Evolutionary conservation across 257 asterid species (phyloP).

Genomic region (Ligustrum vulgare): DNA sequence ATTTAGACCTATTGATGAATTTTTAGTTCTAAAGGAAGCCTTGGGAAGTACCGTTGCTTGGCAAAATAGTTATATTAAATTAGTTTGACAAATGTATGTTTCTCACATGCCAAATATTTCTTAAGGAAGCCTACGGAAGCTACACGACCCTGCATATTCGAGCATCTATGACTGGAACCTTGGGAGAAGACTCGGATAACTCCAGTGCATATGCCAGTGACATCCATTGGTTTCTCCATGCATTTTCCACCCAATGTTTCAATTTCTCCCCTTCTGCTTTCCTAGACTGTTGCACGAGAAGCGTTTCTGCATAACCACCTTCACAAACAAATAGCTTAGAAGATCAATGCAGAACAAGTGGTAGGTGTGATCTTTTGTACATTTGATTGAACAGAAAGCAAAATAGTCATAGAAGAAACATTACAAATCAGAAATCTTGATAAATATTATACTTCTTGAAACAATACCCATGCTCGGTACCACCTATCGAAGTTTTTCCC

Average conservation of each 20-base stretch:
- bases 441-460: background rate
- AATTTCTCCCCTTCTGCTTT: conserved; percentile 78
- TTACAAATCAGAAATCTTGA: no score
- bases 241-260: conserved; percentile 65
- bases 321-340: conserved; percentile 18
- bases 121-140: no score
- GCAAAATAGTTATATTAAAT: no score
- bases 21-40: no score
- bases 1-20: no score
- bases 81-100: no score
- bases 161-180: conserved; percentile 63
- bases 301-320: conserved; percentile 93
- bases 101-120: no score
- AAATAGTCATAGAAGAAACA: no score
- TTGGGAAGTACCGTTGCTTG: no score
- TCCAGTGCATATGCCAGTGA: conserved; percentile 71
- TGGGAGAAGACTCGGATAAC: conserved; percentile 45
- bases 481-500: background rate
- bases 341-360: no score
- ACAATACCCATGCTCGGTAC: background rate
- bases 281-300: conserved; percentile 71
- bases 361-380: no score
- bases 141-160: conserved; percentile 71
- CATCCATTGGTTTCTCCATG: conserved; percentile 67
- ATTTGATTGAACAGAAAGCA: no score